Conservation (phyloP, 768 basidiomycete genomes). For the Auriculariales sp. region DNA sequence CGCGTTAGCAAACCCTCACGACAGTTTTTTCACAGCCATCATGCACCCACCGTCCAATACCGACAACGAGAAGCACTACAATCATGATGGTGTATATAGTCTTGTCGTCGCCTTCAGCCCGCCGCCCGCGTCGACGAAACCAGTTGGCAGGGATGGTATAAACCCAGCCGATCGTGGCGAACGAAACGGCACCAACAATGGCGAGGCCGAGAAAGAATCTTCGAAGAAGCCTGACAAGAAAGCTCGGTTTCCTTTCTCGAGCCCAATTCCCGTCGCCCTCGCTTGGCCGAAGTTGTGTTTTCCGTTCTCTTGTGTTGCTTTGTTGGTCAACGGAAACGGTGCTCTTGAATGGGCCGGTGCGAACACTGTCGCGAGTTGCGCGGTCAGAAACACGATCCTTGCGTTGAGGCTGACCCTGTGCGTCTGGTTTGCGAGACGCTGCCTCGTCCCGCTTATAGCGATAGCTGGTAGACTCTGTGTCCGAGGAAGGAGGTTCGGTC, state of each 20-base stretch:
- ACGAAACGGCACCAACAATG: constrained; percentile 59
- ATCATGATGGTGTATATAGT: constrained; percentile 52
- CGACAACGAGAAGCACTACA: constrained; percentile 46
- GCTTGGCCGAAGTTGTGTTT: constrained; percentile 43
- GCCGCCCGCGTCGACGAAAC: constrained; percentile 47
- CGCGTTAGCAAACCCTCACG: constrained; percentile 8
- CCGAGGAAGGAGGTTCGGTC: neutral
- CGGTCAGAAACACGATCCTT: neutral
- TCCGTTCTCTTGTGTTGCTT: constrained; percentile 42
- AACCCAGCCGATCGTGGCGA: constrained; percentile 51
- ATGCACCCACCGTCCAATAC: constrained; percentile 40
- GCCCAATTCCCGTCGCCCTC: constrained; percentile 30
- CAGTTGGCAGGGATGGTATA: constrained; percentile 57
- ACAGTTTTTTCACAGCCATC: neutral
- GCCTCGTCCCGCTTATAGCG: neutral
- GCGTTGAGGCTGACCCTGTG: neutral
- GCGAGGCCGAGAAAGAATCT: constrained; percentile 70
- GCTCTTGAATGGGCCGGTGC: neutral
- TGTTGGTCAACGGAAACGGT: neutral
- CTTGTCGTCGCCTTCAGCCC: constrained; percentile 33
- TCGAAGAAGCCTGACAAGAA: constrained; percentile 42
- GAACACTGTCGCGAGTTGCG: neutral
- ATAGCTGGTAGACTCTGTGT: neutral
- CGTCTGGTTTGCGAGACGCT: neutral
- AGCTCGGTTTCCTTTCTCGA: constrained; percentile 23